phyloP scores from a whole-genome alignment of 2,329 filamentous ascomycete species.

The Epichloe festucae region DNA sequence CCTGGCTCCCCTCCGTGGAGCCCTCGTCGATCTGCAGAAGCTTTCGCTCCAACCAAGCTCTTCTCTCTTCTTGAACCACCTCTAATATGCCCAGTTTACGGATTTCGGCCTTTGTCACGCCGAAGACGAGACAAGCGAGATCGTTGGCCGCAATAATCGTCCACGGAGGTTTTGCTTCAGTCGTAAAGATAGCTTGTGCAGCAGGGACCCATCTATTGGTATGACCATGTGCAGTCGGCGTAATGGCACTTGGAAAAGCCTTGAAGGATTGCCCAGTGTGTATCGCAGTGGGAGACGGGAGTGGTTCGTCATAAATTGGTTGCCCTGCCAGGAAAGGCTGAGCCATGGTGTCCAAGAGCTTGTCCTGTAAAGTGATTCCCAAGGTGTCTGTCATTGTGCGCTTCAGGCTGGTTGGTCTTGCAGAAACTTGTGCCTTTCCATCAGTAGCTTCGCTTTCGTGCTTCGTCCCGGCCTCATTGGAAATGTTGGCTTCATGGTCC shows the following conservation, averaged over 20 bases:
- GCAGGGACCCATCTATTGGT: constrained; percentile 82
- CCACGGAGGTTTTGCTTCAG: constrained; percentile 81
- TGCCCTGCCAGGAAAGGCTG: constrained; percentile 56
- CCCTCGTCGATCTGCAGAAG: constrained; percentile 42
- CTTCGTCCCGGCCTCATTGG: constrained; percentile 41
- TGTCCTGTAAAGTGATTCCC: constrained; percentile 63
- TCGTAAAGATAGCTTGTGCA: constrained; percentile 94
- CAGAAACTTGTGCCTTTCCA: constrained; percentile 37
- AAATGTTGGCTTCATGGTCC: constrained; percentile 29
- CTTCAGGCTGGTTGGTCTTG: constrained; percentile 57
- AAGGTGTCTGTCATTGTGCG: constrained; percentile 79
- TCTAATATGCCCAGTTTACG: constrained; percentile 90
- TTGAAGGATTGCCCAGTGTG: constrained; percentile 27
- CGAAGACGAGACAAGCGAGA: constrained; percentile 91
- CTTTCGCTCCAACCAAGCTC: constrained; percentile 82
- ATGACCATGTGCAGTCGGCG: constrained; percentile 65
- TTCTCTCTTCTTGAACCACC: constrained; percentile 79
- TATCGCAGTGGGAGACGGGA: constrained; percentile 29
- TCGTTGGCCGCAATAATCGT: constrained; percentile 96
- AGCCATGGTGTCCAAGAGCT: constrained; percentile 71
- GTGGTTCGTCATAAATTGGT: constrained; percentile 22
- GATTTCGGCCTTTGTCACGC: constrained; percentile 93
- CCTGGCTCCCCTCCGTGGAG: constrained; percentile 16
- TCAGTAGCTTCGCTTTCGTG: constrained; percentile 37
- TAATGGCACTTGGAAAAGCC: constrained; percentile 33